Evolutionary conservation across 228 moss, liverwort and hornwort species (phyloP).

Genomic region (Sphagnum fallax): DNA sequence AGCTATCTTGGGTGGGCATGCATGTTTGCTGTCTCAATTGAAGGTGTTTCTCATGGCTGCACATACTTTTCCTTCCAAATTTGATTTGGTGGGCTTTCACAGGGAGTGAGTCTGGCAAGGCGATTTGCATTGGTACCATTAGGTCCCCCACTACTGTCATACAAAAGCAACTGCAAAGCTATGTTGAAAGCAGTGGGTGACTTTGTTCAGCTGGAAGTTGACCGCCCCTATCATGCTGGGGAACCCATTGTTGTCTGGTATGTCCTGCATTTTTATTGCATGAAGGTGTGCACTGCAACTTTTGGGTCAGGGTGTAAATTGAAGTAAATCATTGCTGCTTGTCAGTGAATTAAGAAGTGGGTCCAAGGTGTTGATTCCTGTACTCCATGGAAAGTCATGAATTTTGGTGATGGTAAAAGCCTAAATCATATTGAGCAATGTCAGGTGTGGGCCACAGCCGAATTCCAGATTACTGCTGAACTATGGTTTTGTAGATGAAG

Average conservation of each 20-base stretch:
- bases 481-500: constrained; percentile 96
- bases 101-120: constrained; percentile 96
- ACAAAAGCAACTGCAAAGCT: constrained; percentile 87
- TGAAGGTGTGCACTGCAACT: neutral
- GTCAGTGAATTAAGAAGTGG: neutral
- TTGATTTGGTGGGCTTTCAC: neutral
- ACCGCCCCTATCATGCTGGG: constrained; percentile 84
- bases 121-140: constrained; percentile 93
- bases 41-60: too few relatives aligned
- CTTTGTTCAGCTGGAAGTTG: constrained; percentile 76
- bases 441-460: constrained; percentile 99
- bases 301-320: neutral
- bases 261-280: constrained; percentile 8
- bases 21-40: too few relatives aligned
- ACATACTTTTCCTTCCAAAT: too few relatives aligned
- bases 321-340: neutral
- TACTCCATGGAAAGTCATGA: too few relatives aligned
- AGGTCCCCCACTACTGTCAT: constrained; percentile 91
- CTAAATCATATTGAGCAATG: constrained; percentile 3
- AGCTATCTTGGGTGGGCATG: too few relatives aligned
- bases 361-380: neutral
- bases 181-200: constrained; percentile 89
- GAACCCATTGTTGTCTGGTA: constrained; percentile 95
- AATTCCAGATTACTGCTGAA: constrained; percentile 89
- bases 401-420: neutral